Evolutionary conservation across 257 asterid species (phyloP), one percentile per base, ranked within the genome.

Genomic region (Rehmannia glutinosa): DNA sequence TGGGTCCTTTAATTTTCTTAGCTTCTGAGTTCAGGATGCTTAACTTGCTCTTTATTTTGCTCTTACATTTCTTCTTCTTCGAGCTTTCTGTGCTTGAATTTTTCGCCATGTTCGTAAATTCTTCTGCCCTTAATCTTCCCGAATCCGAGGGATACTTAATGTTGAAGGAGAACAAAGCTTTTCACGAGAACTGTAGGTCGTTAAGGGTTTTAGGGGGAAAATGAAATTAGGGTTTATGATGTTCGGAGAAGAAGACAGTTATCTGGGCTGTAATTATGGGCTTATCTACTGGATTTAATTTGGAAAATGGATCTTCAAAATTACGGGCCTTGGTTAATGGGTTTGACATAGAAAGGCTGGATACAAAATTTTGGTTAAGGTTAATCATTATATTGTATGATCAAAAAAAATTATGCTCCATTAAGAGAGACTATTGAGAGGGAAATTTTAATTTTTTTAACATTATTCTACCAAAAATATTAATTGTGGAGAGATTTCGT

Each of bases 11-110:
- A 38, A 5, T 71, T 71, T 91, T 88, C 88, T 77, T 90, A 4
- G 86, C 85, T n/a, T 76, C 78, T 20, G 88, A 69, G 55, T 84
- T 82, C 9, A 85, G 84, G 62, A 39, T 41, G 60, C 81, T 82
- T 41, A 82, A 70, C 71, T 80, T 94, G 54, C 47, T 87, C 57
- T 74, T 80, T 55, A 75, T 75, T 69, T 74, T 85, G 67, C 42
- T 81, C 72, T 90, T 92, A 50, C 73, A 78, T 71, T 82, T 86
- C 88, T 81, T 86, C 57, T 77, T 75, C 70, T 77, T 80, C 19
- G 78, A 30, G 39, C 78, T 72, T 0, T 61, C 84, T 8, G 77
- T 2, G 75, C 72, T 68, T 53, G 80, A 62, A 8, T 77, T 82
- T 52, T 87, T 87, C 77, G 84, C 90, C 98, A 94, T 93, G 24